phyloP scores from a whole-genome alignment of 306 rosid species.

The Argentina anserina region DNA sequence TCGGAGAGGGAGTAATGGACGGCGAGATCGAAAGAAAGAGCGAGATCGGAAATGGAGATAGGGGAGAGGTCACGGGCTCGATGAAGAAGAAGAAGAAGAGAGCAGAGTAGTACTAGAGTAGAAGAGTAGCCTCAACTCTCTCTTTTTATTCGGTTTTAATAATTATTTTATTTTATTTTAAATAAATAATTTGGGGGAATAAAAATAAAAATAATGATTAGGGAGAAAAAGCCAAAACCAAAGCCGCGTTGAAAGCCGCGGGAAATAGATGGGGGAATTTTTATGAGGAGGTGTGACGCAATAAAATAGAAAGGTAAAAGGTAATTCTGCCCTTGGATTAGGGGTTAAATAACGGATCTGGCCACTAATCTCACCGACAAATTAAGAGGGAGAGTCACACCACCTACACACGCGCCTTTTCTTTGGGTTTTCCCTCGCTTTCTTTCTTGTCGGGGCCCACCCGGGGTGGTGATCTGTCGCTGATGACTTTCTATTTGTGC shows the following conservation, averaged over 20 bases:
- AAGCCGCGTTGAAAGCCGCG: slow-evolving; percentile 71
- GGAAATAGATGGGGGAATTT: slow-evolving; percentile 30
- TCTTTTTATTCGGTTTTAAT: neutral
- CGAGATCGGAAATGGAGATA: no score
- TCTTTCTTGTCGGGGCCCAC: neutral
- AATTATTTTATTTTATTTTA: neutral
- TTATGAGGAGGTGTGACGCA: neutral
- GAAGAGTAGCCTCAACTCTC: neutral
- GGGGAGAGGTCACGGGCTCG: slow-evolving; percentile 4
- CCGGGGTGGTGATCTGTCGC: neutral
- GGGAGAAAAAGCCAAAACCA: slow-evolving; percentile 31
- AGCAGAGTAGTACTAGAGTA: neutral
- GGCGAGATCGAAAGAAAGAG: neutral
- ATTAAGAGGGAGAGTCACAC: neutral
- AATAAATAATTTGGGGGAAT: neutral
- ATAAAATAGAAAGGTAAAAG: neutral
- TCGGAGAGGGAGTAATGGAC: neutral
- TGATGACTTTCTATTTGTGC: no score
- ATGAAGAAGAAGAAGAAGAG: neutral
- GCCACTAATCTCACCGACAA: slow-evolving; percentile 40
- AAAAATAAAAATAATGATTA: neutral
- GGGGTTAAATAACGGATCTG: slow-evolving; percentile 22
- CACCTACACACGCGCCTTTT: slow-evolving; percentile 11
- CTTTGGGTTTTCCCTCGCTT: neutral
- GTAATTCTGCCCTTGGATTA: slow-evolving; percentile 2